Base-by-base conservation (phyloP, 139 green algal species). In the Ettlia oleoabundans region DNA sequence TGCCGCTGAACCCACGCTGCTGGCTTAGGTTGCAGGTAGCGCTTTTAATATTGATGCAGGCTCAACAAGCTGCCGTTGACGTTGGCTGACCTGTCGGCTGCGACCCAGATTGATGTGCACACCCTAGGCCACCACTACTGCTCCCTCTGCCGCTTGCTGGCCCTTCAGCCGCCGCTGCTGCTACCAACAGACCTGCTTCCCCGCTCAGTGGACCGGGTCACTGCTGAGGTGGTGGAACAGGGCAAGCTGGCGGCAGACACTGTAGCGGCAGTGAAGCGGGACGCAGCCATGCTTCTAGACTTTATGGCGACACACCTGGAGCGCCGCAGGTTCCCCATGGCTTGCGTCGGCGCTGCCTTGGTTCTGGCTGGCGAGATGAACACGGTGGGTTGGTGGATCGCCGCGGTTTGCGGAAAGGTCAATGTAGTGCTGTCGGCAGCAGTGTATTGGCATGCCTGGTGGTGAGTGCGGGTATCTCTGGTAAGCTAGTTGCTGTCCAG, bases 341-440 rank as follows among this genome's bases (percentile, higher is more conserved):
- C 73, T 4, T 35, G 19, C 0, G 73, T 67, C 3, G 73, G 73
- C 9, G 37, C 53, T 26, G 73, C 73, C 5, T 38, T 80, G 26
- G 53, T 80, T 51, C 73, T 80, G 73, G 73, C 73, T 26, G 73
- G 35, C 6, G 73, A 80, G 8, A 80, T 80, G 73, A 80, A 68
- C 71, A 61, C 30, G 70, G 43, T 77, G 70, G 2, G 40, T 6
- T 7, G 42, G 38, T 62, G 70, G n/a, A 40, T n/a, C 7, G 13
- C 3, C 10, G 30, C 26, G 21, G 62, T 7, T 4, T n/a, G 62
- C 47, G 13, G 13, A 58, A 15, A 9, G 55, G 18, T 65, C 15
- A 15, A 58, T 58, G 10, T 58, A 10, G 47, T 15, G 15, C 47
- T 58, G 47, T n/a, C n/a, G n/a, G n/a, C n/a, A 58, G 47, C 13